phyloP scores from a whole-genome alignment of 2,329 filamentous ascomycete species.

The Rhinocladiella mackenziei region DNA sequence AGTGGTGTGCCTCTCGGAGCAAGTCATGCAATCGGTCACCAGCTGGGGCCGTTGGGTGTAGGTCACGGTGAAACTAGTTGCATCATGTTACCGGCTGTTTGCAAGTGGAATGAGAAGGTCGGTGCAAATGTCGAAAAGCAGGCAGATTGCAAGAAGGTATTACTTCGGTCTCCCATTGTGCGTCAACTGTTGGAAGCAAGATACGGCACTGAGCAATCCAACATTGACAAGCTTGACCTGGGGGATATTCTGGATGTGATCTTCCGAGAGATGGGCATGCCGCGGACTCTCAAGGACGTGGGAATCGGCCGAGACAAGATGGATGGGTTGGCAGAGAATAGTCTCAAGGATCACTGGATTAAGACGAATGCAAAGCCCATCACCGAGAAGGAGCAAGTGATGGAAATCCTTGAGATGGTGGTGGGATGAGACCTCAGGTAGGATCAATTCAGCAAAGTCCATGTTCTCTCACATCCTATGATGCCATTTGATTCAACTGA shows the following conservation, averaged over 20 bases:
- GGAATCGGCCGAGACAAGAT: slow-evolving; percentile 49
- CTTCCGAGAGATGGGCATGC: slow-evolving; percentile 52
- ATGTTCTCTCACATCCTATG: too few relatives aligned
- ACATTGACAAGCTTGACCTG: slow-evolving; percentile 40
- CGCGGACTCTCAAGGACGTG: slow-evolving; percentile 51
- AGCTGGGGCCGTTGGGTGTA: slow-evolving; percentile 53
- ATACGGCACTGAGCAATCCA: slow-evolving; percentile 11
- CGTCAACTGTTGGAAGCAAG: slow-evolving; percentile 36
- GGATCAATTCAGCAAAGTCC: too few relatives aligned
- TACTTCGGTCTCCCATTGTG: slow-evolving; percentile 40
- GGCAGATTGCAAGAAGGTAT: slow-evolving; percentile 37
- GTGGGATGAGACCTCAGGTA: too few relatives aligned
- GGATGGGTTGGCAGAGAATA: slow-evolving; percentile 47
- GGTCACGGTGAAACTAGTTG: slow-evolving; percentile 60
- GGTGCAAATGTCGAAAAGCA: slow-evolving; percentile 45
- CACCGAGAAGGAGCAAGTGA: slow-evolving; percentile 45
- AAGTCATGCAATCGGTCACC: slow-evolving; percentile 53
- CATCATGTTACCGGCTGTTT: slow-evolving; percentile 53
- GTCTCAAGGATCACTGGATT: slow-evolving; percentile 50
- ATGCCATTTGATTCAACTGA: too few relatives aligned
- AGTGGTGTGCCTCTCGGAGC: slow-evolving; percentile 45
- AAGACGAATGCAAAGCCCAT: slow-evolving; percentile 51
- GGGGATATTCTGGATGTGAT: slow-evolving; percentile 52
- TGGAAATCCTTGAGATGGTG: slow-evolving; percentile 50
- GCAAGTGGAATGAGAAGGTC: slow-evolving; percentile 51